Base-by-base conservation (phyloP, 2,329 filamentous ascomycete species). In the Curvularia eragrostidis region DNA sequence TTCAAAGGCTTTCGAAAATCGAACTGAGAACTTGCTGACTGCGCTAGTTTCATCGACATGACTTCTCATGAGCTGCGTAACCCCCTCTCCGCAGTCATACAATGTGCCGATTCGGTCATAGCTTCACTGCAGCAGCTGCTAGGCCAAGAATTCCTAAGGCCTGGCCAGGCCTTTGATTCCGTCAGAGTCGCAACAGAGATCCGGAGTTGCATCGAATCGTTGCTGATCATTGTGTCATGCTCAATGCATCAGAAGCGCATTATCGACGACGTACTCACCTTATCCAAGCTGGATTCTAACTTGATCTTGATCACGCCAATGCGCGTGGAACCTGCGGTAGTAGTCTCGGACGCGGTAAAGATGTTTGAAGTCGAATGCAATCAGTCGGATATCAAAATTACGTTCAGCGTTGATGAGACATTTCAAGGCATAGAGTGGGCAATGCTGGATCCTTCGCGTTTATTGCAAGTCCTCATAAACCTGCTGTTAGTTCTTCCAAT, bases 91-190 rank as follows among this genome's bases (percentile, higher is more conserved):
- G 78, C 79, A 0, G 76, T 81, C 8, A 58, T 81, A 19, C 78
- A 80, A 55, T 77, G 74, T 52, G 78, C 79, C 1, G 79, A 81
- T 41, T 75, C 75, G 0, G 77, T 81, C 26, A 71, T 78, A 9
- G 66, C 70, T 10, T 72, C 70, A 46, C 72, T 60, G 43, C 70
- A 63, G 48, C 62, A 63, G 43, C 18, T 71, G 24, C 32, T 50
- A 8, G 18, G 49, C 18, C 42, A 50, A 15, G 48, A 61, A 18
- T 18, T 61, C 5, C 36, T 38, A 24, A 38, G 41, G 5, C 34
- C 52, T 4, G 24, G 55, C 2, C 34, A 46, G 5, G 43, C 63
- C 0, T 44, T 51, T 3, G 59, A 68, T 8, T 7, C 48, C 0
- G 26, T 28, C 3, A 58, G 60, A 23, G 54, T 68, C 32, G 50